Base-by-base conservation (phyloP, 192 early-diverging fungal species). In the Geranomyces michiganensis region DNA sequence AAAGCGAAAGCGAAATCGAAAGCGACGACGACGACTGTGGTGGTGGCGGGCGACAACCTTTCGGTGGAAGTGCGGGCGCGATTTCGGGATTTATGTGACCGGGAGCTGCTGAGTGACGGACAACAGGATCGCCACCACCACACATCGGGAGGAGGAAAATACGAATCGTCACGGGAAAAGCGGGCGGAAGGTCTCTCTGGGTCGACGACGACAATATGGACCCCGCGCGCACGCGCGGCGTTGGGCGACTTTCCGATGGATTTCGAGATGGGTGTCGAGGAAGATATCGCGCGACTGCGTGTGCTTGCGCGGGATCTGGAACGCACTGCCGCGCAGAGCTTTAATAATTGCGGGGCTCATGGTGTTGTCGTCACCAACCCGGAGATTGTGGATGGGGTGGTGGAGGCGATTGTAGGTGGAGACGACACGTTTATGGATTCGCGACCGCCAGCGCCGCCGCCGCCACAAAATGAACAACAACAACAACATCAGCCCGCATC, bases 181-280 rank as follows among this genome's bases (percentile, higher is more conserved):
- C 24, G 56, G 47, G 55, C 36, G 31, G 30, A 43, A 63, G n/a
- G n/a, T n/a, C 44, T 48, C 55, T 49, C n/a, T 10, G 13, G 2
- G 15, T 0, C 36, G 22, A 22, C 14, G 31, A n/a, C 29, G 58
- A 74, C 26, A 47, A 58, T 70, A 13, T 73, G 70, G 78, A 60
- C 51, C 14, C 15, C 32, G 9, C 41, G 60, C 3, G 70, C 74
- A 12, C 67, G 70, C 45, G 64, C 51, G 56, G 15, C 63, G 1
- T 46, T 79, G 47, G 61, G 32, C 8, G 55, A 62, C 30, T 63
- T 79, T 59, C 79, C 79, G 24, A 5, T 29, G 0, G 56, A 70
- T 6, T 80, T 77, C 65, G 56, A 65, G 21, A 80, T 80, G 79
- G 62, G 71, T 9, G 66, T 65, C 7, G 79, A 80, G 30, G 33